Evolutionary conservation across 148 eudicot genomes (phyloP), one percentile per base, ranked within the genome.

Genomic region (Rhododendron ferrugineum): DNA sequence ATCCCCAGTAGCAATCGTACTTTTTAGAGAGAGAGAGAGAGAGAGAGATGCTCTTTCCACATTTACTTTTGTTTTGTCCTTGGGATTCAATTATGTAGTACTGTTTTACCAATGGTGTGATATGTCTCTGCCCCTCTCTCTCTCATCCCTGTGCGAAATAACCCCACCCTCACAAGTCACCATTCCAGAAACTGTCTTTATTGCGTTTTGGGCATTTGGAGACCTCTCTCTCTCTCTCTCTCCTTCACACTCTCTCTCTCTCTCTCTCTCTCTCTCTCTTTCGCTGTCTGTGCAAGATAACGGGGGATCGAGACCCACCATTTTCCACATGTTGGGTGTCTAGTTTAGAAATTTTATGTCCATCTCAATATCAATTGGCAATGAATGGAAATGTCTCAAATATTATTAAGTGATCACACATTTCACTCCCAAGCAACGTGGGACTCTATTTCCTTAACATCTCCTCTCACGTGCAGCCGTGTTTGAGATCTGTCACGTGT

Each of bases 141-240:
- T 22, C 64, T 22, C 72, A 14, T 4, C 60, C 44, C 77, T 36
- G 47, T 44, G 81, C 68, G 40, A 62, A 82, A 60, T 26, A 82
- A 54, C 85, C 88, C 88, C 72, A 82, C 88, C 88, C 88, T 86
- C 85, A 82, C 88, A 86, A 82, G 85, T 86, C 88, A 37, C 84
- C 64, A 26, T 86, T 50, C 76, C 76, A 82, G 1, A 26, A 68
- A 72, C 70, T 80, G 84, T 72, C 84, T 80, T 60, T 58, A 70
- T 80, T 80, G 81, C 50, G 52, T 79, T 54, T 50, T 28, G 52
- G 30, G 75, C 52, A 40, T 22, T 18, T 56, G 42, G 32, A 46
- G 74, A 47, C 46, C 83, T 0, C 73, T 22, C 30, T 56, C 70
- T 37, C 73, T 60, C 64, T 32, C 82, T 10, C 26, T 32, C 66